Evolutionary conservation across 345 rosid genomes (phyloP).

Genomic region (Arabidopsis suecica): DNA sequence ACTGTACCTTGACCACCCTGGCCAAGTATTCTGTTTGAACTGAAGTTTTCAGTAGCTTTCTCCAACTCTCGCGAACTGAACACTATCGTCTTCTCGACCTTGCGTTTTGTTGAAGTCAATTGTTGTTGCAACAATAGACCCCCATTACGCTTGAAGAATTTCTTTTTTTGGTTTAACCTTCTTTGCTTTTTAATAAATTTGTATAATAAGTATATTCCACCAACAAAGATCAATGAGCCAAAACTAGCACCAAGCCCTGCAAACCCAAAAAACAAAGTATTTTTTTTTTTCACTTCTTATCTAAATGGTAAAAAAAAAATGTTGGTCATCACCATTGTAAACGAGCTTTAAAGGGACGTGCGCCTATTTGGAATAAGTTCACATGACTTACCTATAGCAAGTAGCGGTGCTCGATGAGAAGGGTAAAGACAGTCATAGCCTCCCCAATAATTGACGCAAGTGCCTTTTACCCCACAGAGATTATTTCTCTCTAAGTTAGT

Average conservation of each 20-base stretch:
- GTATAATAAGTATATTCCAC: not conserved
- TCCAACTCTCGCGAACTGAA: not conserved
- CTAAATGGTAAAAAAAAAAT: not conserved
- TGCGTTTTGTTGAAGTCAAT: not conserved
- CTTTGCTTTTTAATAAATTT: constrained; percentile 1
- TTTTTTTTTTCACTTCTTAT: not conserved
- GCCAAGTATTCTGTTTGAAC: not conserved
- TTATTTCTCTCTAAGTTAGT: too few species aligned
- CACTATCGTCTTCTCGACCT: not conserved
- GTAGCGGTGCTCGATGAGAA: not conserved
- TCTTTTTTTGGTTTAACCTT: not conserved
- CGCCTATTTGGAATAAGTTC: not conserved
- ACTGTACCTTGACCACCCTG: constrained; percentile 26
- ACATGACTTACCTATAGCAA: constrained; percentile 10
- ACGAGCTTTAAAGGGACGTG: not conserved
- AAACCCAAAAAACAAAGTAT: not conserved
- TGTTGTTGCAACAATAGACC: constrained; percentile 21
- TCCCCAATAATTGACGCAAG: not conserved
- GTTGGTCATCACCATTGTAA: not conserved
- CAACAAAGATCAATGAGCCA: not conserved
- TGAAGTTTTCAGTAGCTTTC: constrained; percentile 17
- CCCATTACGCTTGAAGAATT: constrained; percentile 6
- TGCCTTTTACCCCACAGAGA: too few species aligned
- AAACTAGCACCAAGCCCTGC: not conserved
- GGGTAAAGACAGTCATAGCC: not conserved